These are phyloP conservation scores for Aechmea fasciata DNA, from an alignment of 176 grass and related monocot species.

Conservation along the genomic window DNA sequence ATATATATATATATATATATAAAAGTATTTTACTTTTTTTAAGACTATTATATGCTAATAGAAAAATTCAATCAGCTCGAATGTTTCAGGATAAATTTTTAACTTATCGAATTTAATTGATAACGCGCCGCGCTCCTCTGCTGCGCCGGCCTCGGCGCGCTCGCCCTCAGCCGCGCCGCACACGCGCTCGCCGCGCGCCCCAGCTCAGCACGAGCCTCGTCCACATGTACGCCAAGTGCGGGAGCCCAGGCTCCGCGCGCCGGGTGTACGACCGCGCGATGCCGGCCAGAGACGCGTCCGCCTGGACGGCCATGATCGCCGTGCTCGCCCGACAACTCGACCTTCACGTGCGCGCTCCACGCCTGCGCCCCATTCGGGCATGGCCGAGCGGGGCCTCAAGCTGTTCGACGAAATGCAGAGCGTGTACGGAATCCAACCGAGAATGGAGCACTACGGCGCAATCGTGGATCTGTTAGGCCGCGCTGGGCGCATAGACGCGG, in stretches of 20 bases:
- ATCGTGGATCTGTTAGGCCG: slow-evolving; percentile 21
- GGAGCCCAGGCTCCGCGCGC: background rate
- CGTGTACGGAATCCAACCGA: slow-evolving; percentile 8
- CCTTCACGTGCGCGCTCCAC: slow-evolving; percentile 13
- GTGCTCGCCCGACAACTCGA: too few relatives aligned
- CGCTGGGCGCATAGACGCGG: slow-evolving; percentile 1
- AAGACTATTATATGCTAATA: too few relatives aligned
- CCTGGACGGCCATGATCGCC: slow-evolving; percentile 22
- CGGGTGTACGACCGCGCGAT: slow-evolving; percentile 7
- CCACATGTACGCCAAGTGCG: slow-evolving; percentile 24
- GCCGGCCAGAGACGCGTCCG: slow-evolving; percentile 9
- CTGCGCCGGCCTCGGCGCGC: slow-evolving; percentile 8
- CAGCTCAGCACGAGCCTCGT: slow-evolving; percentile 10
- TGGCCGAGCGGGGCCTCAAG: slow-evolving; percentile 7
- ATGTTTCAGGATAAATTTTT: too few relatives aligned
- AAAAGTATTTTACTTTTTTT: too few relatives aligned
- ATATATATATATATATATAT: too few relatives aligned
- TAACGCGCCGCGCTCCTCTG: slow-evolving; percentile 2
- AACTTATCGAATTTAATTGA: too few relatives aligned
- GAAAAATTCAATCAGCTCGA: too few relatives aligned
- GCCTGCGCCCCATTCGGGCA: slow-evolving; percentile 18
- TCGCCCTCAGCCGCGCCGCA: slow-evolving; percentile 2
- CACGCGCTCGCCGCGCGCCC: slow-evolving; percentile 3
- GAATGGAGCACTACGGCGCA: slow-evolving; percentile 24
- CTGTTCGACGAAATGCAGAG: slow-evolving; percentile 18